Percentiles rank a stretch among this genome's conserved stretches.
phyloP scores from a whole-genome alignment of 306 rosid species.

The Trifolium pratense region DNA sequence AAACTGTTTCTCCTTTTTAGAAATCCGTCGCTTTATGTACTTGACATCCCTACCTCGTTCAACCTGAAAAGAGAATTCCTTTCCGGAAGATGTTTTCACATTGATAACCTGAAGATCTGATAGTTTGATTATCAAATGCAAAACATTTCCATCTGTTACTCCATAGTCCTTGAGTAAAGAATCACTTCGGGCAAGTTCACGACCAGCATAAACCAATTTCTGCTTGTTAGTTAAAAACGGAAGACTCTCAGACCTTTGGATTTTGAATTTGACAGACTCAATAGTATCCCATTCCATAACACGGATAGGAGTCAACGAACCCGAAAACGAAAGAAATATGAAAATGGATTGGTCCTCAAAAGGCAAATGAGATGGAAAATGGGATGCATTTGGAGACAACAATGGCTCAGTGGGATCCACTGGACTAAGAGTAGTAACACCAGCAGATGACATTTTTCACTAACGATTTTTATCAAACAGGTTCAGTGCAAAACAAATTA shows the following conservation, averaged over 20 bases:
- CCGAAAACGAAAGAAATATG: conserved; percentile 66
- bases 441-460: conserved; percentile 77
- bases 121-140: conserved; percentile 78
- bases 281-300: conserved; percentile 77
- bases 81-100: conserved; percentile 69
- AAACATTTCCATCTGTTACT: conserved; percentile 70
- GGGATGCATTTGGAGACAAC: conserved; percentile 45
- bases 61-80: conserved; percentile 70
- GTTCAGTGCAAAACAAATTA: neutral
- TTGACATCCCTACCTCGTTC: conserved; percentile 75
- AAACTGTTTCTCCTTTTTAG: conserved; percentile 64
- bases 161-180: conserved; percentile 78
- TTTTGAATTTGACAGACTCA: conserved; percentile 78
- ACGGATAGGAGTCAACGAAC: conserved; percentile 69
- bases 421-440: conserved; percentile 62
- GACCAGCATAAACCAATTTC: conserved; percentile 81
- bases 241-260: conserved; percentile 69
- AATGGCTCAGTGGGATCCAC: conserved; percentile 52
- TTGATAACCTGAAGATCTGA: conserved; percentile 83
- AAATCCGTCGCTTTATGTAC: conserved; percentile 64
- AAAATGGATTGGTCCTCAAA: conserved; percentile 56
- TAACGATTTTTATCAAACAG: neutral
- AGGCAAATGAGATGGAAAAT: conserved; percentile 49
- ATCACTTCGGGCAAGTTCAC: conserved; percentile 74
- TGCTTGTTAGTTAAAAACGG: conserved; percentile 77